Evolutionary conservation across 257 asterid genomes (phyloP).

Genomic region (Mentha longifolia): DNA sequence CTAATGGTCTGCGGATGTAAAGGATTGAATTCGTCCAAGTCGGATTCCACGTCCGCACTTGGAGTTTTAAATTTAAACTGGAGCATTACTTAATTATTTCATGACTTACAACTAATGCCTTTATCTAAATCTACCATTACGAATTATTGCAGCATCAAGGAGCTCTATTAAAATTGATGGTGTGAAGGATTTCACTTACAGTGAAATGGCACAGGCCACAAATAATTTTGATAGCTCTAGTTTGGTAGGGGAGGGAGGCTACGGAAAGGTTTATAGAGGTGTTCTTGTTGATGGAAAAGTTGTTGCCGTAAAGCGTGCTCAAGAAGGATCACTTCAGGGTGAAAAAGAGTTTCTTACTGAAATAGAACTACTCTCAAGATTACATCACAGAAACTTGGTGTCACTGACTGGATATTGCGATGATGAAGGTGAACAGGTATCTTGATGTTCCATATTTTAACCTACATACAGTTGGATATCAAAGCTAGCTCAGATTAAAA

Average conservation of each 20-base stretch:
- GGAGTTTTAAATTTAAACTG: neutral
- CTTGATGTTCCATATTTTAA: conserved; percentile 8
- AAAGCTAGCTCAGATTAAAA: neutral
- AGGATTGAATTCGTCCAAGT: neutral
- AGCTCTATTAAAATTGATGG: conserved; percentile 74
- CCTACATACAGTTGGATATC: conserved; percentile 5
- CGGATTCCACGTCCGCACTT: neutral
- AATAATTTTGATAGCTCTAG: conserved; percentile 56
- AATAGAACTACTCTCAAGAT: conserved; percentile 79
- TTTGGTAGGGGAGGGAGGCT: conserved; percentile 87
- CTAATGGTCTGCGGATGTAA: neutral
- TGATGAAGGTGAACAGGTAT: conserved; percentile 94
- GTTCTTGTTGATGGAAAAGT: conserved; percentile 70
- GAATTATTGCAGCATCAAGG: conserved; percentile 62
- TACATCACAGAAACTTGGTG: conserved; percentile 88
- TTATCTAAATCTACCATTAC: conserved; percentile 19
- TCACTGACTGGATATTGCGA: conserved; percentile 86
- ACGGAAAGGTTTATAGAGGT: conserved; percentile 87
- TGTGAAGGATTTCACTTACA: conserved; percentile 69
- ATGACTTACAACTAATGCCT: neutral
- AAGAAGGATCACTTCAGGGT: conserved; percentile 89
- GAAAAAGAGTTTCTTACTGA: conserved; percentile 91
- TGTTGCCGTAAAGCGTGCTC: conserved; percentile 91
- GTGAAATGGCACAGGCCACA: conserved; percentile 72
- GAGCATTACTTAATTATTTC: neutral